Evolutionary conservation across 1,284 basidiomycete species (phyloP), one percentile per base, ranked within the genome.

Genomic region (Ganoderma meredithae): DNA sequence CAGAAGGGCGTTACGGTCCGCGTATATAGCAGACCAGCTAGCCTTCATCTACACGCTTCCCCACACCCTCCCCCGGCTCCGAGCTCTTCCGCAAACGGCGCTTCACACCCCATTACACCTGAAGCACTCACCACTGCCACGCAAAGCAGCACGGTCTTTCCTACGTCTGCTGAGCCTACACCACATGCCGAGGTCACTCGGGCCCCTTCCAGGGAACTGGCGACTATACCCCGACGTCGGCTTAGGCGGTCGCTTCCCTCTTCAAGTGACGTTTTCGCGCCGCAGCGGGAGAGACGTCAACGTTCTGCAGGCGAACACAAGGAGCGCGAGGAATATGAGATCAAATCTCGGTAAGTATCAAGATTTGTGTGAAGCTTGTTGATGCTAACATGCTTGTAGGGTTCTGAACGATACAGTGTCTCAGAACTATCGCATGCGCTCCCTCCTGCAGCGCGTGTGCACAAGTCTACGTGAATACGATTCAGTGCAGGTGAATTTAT

Each of bases 361-460:
- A 25, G 47, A 9, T 22, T 3, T 22, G 2, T 8, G 5, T 8
- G 10, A 39, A 25, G 12, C 13, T 40, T 15, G 33, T 25, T 19
- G 36, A 39, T 27, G 13, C 43, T 73, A 36, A 65, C 69, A 53
- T 40, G 41, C 22, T 55, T 69, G 25, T 71, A 93, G 92, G 65
- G 79, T 89, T 22, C 77, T 93, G 40, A 86, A 88, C 60, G 85
- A 89, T 60, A 79, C 85, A 13, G 80, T 81, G 61, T 78, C 82
- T 17, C 88, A 91, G 74, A 94, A 94, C 70, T 82, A 86, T 64
- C 83, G 87, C 62, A 87, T 89, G 60, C 86, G 91, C 47, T 86
- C 89, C 71, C 80, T 91, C 39, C 79, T 93, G 44, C 89, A 92
- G 72, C 85, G 86, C 58, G 84, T 93, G 60, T 86, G 90, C 1